phyloP scores from a whole-genome alignment of 495 filamentous ascomycete species.

The Aspergillus avenaceus region DNA sequence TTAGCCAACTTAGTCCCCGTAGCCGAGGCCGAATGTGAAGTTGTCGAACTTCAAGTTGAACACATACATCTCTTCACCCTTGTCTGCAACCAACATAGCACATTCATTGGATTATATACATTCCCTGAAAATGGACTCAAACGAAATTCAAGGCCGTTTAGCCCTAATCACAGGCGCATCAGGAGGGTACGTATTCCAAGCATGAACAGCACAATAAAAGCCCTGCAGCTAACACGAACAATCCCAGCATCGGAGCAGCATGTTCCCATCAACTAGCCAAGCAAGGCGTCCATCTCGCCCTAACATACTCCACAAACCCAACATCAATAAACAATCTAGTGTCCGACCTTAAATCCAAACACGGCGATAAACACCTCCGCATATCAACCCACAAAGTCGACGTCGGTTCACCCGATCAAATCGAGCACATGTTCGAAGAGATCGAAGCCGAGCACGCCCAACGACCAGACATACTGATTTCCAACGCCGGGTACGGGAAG shows the following conservation, averaged over 20 bases:
- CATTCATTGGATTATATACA: too few relatives aligned
- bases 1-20: too few relatives aligned
- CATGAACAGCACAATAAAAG: neutral
- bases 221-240: neutral
- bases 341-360: slow-evolving; percentile 28
- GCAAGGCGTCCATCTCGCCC: slow-evolving; percentile 52
- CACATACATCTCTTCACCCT: too few relatives aligned
- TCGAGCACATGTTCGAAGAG: slow-evolving; percentile 47
- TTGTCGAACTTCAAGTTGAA: too few relatives aligned
- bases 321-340: slow-evolving; percentile 44
- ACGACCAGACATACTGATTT: slow-evolving; percentile 59
- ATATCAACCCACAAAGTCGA: slow-evolving; percentile 57
- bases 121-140: too few relatives aligned
- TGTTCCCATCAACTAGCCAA: slow-evolving; percentile 52
- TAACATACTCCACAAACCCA: slow-evolving; percentile 57
- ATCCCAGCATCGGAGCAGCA: slow-evolving; percentile 55
- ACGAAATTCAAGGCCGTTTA: slow-evolving; percentile 53
- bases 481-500: slow-evolving; percentile 54
- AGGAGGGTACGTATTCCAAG: slow-evolving; percentile 52
- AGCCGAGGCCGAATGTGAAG: too few relatives aligned
- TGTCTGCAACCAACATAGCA: too few relatives aligned
- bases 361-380: slow-evolving; percentile 28
- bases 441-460: slow-evolving; percentile 50
- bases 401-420: slow-evolving; percentile 45
- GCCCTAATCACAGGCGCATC: slow-evolving; percentile 64